Evolutionary conservation across 192 early-diverging fungal genomes (phyloP).

Genomic region (Linnemannia zychae): DNA sequence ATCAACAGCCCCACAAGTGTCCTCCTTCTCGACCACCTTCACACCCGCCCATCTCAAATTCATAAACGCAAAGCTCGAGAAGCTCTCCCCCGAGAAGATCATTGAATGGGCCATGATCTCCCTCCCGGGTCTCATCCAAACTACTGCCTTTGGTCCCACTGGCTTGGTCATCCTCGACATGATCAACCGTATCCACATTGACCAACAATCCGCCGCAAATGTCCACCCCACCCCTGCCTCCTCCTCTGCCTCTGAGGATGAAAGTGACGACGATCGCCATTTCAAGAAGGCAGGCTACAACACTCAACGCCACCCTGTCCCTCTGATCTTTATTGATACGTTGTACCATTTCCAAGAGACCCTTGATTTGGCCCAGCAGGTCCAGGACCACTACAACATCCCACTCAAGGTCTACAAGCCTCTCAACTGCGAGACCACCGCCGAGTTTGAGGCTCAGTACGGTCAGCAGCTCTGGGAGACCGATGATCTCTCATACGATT

Average conservation of each 20-base stretch:
- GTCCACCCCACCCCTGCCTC: slow-evolving; percentile 46
- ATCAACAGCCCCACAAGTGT: slow-evolving; percentile 22
- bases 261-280: slow-evolving; percentile 36
- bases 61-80: slow-evolving; percentile 81
- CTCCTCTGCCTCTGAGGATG: slow-evolving; percentile 50
- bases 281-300: slow-evolving; percentile 53
- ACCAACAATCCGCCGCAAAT: slow-evolving; percentile 59
- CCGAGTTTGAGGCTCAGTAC: slow-evolving; percentile 79
- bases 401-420: slow-evolving; percentile 85
- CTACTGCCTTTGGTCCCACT: slow-evolving; percentile 94
- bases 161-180: slow-evolving; percentile 92
- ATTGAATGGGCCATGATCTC: slow-evolving; percentile 89
- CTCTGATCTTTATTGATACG: slow-evolving; percentile 95
- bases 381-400: slow-evolving; percentile 75
- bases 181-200: slow-evolving; percentile 75
- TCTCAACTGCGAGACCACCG: slow-evolving; percentile 64
- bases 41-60: slow-evolving; percentile 74
- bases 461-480: slow-evolving; percentile 89
- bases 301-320: slow-evolving; percentile 68
- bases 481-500: slow-evolving; percentile 88
- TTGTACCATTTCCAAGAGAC: slow-evolving; percentile 97
- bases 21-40: slow-evolving; percentile 45
- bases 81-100: slow-evolving; percentile 81
- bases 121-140: slow-evolving; percentile 88
- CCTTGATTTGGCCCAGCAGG: slow-evolving; percentile 79